These are phyloP conservation scores for Abrus pulchellus DNA, from an alignment of 306 rosid genomes.

Conservation along the genomic window DNA sequence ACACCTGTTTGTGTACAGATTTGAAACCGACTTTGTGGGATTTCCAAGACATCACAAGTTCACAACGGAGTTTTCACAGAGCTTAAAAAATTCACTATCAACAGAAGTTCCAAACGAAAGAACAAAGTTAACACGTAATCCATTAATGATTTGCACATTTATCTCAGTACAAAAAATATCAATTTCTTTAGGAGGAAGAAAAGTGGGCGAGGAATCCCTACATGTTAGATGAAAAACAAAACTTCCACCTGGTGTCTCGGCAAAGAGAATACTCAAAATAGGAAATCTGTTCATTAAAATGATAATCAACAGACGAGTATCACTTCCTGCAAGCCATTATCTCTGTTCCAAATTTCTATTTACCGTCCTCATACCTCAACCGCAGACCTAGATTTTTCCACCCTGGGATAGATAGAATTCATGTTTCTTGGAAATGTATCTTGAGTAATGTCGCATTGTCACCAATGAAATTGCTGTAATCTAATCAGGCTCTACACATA, in stretches of 20 bases:
- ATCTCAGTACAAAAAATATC: slow-evolving; percentile 51
- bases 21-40: no score
- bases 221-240: slow-evolving; percentile 50
- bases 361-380: slow-evolving; percentile 47
- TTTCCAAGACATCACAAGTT: no score
- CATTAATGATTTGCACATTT: slow-evolving; percentile 62
- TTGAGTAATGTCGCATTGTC: slow-evolving; percentile 36
- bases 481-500: slow-evolving; percentile 91
- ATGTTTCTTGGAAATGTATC: slow-evolving; percentile 40
- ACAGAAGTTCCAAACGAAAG: no score
- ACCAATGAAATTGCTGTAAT: slow-evolving; percentile 46
- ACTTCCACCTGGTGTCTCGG: slow-evolving; percentile 42
- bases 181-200: slow-evolving; percentile 47
- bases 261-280: slow-evolving; percentile 46
- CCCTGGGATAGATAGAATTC: slow-evolving; percentile 36
- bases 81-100: no score
- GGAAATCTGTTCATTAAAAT: slow-evolving; percentile 53
- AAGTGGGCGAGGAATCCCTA: slow-evolving; percentile 42
- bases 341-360: slow-evolving; percentile 41
- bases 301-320: slow-evolving; percentile 44
- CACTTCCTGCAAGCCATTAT: slow-evolving; percentile 50
- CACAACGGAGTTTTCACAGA: no score
- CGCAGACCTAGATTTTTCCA: slow-evolving; percentile 26
- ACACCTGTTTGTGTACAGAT: neutral
- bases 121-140: slow-evolving; percentile 34